phyloP scores from a whole-genome alignment of 2,329 filamentous ascomycete species.

The Aspergillus carbonarius region DNA sequence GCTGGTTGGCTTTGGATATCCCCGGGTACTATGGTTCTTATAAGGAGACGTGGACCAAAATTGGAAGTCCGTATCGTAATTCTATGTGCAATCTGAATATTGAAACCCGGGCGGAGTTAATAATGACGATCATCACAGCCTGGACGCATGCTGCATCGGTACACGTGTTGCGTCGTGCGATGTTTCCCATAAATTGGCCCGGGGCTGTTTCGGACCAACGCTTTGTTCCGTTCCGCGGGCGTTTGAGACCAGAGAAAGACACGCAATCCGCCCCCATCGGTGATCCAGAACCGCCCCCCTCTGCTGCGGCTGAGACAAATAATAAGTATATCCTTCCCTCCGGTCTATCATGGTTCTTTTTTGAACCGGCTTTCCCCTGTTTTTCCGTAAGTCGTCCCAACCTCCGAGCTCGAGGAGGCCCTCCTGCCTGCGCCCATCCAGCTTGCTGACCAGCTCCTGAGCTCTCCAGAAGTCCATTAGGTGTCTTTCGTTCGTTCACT shows the following conservation, averaged over 20 bases:
- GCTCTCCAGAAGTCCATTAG: constrained; percentile 9
- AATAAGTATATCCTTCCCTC: background rate
- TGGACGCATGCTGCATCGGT: background rate
- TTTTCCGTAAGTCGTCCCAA: background rate
- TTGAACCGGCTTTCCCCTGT: constrained; percentile 10
- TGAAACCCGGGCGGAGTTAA: background rate
- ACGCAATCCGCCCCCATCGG: constrained; percentile 21
- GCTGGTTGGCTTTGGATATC: constrained; percentile 14
- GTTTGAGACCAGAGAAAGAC: constrained; percentile 16
- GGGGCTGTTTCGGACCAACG: constrained; percentile 13
- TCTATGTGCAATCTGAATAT: background rate
- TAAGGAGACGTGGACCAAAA: background rate
- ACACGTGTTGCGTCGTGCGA: background rate
- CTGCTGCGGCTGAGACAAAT: background rate
- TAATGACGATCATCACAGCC: background rate
- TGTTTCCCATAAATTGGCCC: background rate
- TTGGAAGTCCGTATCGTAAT: background rate
- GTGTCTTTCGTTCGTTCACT: constrained; percentile 13
- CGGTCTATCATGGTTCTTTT: constrained; percentile 18
- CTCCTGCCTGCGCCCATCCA: background rate
- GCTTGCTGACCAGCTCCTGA: constrained; percentile 3
- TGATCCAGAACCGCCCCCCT: background rate
- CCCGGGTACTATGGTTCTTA: background rate
- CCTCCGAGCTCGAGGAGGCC: constrained; percentile 6
- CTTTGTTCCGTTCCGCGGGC: constrained; percentile 25